Percentiles rank a stretch among this genome's conserved stretches.
Evolutionary conservation across 345 rosid species (phyloP).

Genomic region (Jatropha curcas): DNA sequence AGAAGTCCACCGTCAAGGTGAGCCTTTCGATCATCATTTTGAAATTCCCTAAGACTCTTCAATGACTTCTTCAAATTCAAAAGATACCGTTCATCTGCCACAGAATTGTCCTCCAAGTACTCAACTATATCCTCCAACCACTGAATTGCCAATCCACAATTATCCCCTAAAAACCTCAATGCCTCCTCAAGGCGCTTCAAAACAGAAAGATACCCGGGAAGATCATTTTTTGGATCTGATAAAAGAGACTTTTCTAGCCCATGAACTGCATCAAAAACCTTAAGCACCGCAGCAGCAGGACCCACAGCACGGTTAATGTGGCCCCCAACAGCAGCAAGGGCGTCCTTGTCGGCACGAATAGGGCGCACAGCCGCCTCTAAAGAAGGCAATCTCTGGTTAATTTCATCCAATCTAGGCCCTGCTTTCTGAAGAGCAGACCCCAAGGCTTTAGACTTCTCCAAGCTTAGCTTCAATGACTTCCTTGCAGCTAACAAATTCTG

Average conservation of each 20-base stretch:
- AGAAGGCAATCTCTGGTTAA: slow-evolving; percentile 69
- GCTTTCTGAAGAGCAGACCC: slow-evolving; percentile 56
- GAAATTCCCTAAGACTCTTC: slow-evolving; percentile 63
- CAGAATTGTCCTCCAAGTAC: slow-evolving; percentile 79
- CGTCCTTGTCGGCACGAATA: slow-evolving; percentile 87
- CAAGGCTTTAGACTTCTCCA: slow-evolving; percentile 80
- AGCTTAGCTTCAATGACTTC: slow-evolving; percentile 60
- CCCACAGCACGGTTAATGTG: slow-evolving; percentile 98
- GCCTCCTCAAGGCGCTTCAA: slow-evolving; percentile 93
- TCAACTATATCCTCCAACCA: slow-evolving; percentile 99
- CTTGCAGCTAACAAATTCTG: slow-evolving; percentile 64
- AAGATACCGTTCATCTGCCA: slow-evolving; percentile 79
- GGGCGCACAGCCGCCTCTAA: slow-evolving; percentile 88
- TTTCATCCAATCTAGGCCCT: slow-evolving; percentile 79
- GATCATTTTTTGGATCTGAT: slow-evolving; percentile 81
- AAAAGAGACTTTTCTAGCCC: slow-evolving; percentile 88
- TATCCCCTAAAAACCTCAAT: slow-evolving; percentile 79
- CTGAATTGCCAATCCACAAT: slow-evolving; percentile 93
- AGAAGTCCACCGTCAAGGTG: slow-evolving; percentile 84
- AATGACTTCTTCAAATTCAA: slow-evolving; percentile 63
- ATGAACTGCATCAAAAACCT: slow-evolving; percentile 97
- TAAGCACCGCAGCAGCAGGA: slow-evolving; percentile 97
- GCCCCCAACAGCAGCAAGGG: slow-evolving; percentile 79
- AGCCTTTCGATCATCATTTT: slow-evolving; percentile 37
- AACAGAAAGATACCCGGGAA: slow-evolving; percentile 81